These are phyloP conservation scores for Phytopythium aichiense DNA, from an alignment of 352 stramenopile species.

Conservation along the genomic window DNA sequence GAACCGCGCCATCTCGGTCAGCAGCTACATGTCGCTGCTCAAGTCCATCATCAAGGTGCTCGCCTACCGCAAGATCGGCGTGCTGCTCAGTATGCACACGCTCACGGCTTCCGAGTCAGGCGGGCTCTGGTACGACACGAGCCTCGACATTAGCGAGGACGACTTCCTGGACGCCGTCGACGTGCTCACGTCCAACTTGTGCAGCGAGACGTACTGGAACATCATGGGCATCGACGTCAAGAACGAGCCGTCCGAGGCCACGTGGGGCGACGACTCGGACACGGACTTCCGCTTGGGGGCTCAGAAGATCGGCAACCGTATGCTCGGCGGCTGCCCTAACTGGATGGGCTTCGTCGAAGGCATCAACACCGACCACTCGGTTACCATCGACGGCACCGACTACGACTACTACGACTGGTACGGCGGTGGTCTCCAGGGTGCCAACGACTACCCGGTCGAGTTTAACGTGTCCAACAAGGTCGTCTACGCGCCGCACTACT, in stretches of 20 bases:
- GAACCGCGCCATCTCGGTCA: conserved; percentile 60
- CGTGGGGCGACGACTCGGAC: conserved; percentile 33
- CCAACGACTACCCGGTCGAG: conserved; percentile 32
- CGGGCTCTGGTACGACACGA: conserved; percentile 43
- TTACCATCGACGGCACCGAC: conserved; percentile 38
- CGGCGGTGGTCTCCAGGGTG: conserved; percentile 42
- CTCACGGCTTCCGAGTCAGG: conserved; percentile 38
- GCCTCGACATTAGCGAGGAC: conserved; percentile 23
- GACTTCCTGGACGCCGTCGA: conserved; percentile 50
- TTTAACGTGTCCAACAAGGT: conserved; percentile 56
- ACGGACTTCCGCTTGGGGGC: conserved; percentile 48
- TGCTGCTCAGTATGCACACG: conserved; percentile 62
- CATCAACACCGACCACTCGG: conserved; percentile 38
- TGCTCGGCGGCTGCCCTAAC: conserved; percentile 58
- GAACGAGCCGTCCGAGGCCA: conserved; percentile 52
- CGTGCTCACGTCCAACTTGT: conserved; percentile 42
- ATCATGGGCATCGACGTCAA: conserved; percentile 58
- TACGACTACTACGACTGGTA: conserved; percentile 72
- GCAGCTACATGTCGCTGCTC: conserved; percentile 43
- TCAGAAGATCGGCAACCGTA: conserved; percentile 45
- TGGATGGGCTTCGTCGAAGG: conserved; percentile 77
- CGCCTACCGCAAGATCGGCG: conserved; percentile 50
- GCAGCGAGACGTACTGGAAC: conserved; percentile 51
- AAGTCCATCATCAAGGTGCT: conserved; percentile 51
- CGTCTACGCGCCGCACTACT: conserved; percentile 78